Evolutionary conservation across 2,329 filamentous ascomycete species (phyloP), one percentile per base, ranked within the genome.

Genomic region (Leptographium flavum): DNA sequence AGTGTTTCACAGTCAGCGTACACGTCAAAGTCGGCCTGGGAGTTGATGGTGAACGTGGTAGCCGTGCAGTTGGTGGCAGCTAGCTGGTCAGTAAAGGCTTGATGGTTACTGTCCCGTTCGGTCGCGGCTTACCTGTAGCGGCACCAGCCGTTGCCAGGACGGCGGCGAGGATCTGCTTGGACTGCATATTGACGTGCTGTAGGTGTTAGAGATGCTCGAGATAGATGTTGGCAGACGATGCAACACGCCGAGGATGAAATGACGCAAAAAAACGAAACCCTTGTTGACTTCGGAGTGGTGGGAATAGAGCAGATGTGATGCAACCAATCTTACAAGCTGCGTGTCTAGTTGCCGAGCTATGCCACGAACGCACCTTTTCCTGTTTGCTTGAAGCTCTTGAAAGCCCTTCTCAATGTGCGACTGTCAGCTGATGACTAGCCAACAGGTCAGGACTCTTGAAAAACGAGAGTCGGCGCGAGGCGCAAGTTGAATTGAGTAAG

Each of bases 1-100:
- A 85, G 72, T 46, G 74, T 82, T n/a, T 65, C 60, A 74, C 88
- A 94, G 51, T 59, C 57, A 45, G 72, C 61, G 49, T 90, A 66
- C 41, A 60, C 60, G 17, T 69, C 70, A 47, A 74, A 78, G 58
- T 84, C 73, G 54, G 76, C 74, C 45, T 68, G 73, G 63, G 73
- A 79, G 61, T 71, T 71, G 66, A 87, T 70, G 53, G 74, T 79
- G 50, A 66, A 63, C 17, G 66, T 66, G 43, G 57, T 47, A 48
- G 61, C 56, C 41, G 57, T 56, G 56, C 54, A 56, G 32, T 43
- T 45, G 33, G 39, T 39, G 8, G 49, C 45, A 15, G 57, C 53
- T 55, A n/a, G 35, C 45, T 49, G 11, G 13, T 52, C 43, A 56
- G 52, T 36, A 23, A 42, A 15, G 4, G 13, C 3, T 15, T 19